A percentile compares a stretch with the other conserved stretches of the same genome.
These are phyloP conservation scores for Leptographium flavum DNA, from an alignment of 2,329 filamentous ascomycete genomes.

Conservation along the genomic window DNA sequence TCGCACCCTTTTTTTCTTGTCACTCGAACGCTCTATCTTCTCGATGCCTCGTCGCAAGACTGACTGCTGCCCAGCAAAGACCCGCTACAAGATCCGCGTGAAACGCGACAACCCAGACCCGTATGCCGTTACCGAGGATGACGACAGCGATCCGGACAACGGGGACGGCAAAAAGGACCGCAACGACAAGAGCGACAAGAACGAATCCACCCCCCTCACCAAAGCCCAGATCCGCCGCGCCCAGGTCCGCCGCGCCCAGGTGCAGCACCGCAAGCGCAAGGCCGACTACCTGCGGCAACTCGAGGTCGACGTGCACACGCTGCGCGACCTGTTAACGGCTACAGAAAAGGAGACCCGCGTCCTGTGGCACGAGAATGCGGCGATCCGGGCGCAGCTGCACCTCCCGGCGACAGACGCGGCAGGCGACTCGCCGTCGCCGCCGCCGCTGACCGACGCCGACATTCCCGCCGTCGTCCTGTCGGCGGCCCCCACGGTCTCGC, in stretches of 20 bases:
- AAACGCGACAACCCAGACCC: neutral
- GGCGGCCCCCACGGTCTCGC: neutral
- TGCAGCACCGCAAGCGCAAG: conserved; percentile 41
- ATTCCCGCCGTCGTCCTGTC: neutral
- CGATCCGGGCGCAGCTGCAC: too few species aligned
- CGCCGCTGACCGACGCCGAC: too few species aligned
- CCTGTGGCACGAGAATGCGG: conserved; percentile 28
- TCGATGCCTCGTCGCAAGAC: neutral
- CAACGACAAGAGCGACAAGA: too few species aligned
- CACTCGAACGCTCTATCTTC: neutral
- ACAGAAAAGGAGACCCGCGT: conserved; percentile 23
- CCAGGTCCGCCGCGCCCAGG: conserved; percentile 39
- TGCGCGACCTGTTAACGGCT: conserved; percentile 31
- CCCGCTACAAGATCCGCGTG: neutral
- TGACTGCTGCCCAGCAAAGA: neutral
- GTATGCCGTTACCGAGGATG: neutral
- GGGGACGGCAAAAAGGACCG: neutral
- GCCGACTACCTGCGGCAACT: conserved; percentile 40
- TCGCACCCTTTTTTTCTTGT: neutral
- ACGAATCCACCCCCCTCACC: neutral
- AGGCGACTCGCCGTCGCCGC: conserved; percentile 20
- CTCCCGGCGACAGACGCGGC: too few species aligned
- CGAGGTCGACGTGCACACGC: conserved; percentile 32
- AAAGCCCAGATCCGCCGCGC: conserved; percentile 30
- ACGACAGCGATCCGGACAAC: neutral